Base-by-base conservation (phyloP, 768 basidiomycete species). In the Pseudohyphozyma bogoriensis region DNA sequence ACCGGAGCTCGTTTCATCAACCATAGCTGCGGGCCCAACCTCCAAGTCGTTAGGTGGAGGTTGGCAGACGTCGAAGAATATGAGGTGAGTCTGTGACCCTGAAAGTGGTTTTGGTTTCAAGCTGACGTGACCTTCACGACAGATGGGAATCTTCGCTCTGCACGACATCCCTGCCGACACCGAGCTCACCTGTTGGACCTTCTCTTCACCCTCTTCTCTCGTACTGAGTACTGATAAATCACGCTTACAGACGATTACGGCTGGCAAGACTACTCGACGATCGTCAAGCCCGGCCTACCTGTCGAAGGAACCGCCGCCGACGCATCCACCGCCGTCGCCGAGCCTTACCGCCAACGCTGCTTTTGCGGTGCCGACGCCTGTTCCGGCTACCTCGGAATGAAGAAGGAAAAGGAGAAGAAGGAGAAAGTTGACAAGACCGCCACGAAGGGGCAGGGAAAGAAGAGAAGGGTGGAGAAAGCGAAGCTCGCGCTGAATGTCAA, bases 1-100 rank as follows among this genome's bases (percentile, higher is more conserved):
- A 66, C 62, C 56, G 42, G 55, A 9, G 22, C 61, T 9, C 33
- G 65, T 6, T 66, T 66, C 56, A 66, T 66, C 65, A 66, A 66
- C 47, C 65, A 66, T 33, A 59, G 58, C 33, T 65, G 65, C 40
- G 65, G 61, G 15, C 65, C 65, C 4, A 66, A 66, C 42, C 33
- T 62, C 35, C 24, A 52, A 16, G 65, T 66, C 36, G 61, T 63
- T 15, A 13, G 61, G 31, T 66, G 65, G 61, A 52, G 56, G 28
- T 31, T 62, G 10, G 58, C 58, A 20, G 29, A 24, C n/a, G 6
- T 59, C n/a, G 65, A 66, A 15, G 65, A 66, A 36, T 63, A 54
- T 40, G 58, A 65, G 54, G 64, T 61, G 39, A 46, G 54, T 32
- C 13, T 1, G 12, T 24, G 2, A 11, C 37, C 2, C 3, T 13